Conservation (phyloP, 805 yeast genomes). For the Lipomyces yamanashiensis region DNA sequence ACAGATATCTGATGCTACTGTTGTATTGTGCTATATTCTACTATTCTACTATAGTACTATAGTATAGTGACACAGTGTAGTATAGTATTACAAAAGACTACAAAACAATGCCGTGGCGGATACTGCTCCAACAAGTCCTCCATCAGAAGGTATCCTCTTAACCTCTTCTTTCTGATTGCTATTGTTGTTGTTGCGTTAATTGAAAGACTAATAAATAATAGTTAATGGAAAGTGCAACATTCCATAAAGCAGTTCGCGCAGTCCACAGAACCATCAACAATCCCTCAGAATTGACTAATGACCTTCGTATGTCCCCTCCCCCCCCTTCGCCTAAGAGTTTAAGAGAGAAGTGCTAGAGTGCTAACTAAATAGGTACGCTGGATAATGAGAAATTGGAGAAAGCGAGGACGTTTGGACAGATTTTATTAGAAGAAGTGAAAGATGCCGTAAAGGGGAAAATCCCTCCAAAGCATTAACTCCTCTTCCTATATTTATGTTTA, state of each 20-base stretch:
- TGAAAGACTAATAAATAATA: background rate
- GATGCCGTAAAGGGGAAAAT: slow-evolving; percentile 22
- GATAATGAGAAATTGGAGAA: slow-evolving; percentile 19
- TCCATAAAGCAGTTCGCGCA: slow-evolving; percentile 25
- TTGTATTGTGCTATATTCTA: background rate
- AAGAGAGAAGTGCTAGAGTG: too few species aligned
- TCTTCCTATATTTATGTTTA: background rate
- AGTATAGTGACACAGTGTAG: background rate
- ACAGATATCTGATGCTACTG: too few species aligned
- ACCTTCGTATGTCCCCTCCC: slow-evolving; percentile 17
- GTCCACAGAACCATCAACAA: slow-evolving; percentile 24
- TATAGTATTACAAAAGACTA: background rate
- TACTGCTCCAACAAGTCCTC: slow-evolving; percentile 11
- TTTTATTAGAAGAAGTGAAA: slow-evolving; percentile 28
- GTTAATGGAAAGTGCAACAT: slow-evolving; percentile 27
- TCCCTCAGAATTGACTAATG: slow-evolving; percentile 10
- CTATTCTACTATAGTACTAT: background rate
- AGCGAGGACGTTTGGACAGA: slow-evolving; percentile 20
- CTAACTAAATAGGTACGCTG: background rate
- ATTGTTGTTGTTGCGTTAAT: background rate
- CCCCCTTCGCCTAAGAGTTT: too few species aligned
- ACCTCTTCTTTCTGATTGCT: background rate
- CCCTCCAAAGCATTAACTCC: slow-evolving; percentile 10
- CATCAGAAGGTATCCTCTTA: slow-evolving; percentile 18
- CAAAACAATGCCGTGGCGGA: slow-evolving; percentile 28